Evolutionary conservation across 805 yeast species (phyloP).

Genomic region (Candida succiphila): DNA sequence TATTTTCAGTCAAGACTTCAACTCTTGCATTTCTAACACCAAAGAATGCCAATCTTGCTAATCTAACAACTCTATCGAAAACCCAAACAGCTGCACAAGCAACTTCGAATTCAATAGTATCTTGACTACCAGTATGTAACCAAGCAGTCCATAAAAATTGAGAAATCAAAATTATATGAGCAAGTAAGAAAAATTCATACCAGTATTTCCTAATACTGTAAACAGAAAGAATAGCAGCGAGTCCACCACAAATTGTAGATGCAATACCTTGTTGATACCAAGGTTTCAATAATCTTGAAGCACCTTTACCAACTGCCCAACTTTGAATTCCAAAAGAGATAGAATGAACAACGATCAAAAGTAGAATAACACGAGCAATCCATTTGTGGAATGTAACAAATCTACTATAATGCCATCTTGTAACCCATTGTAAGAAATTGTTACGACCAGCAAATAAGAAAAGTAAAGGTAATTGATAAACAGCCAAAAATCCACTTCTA

Average conservation of each 20-base stretch:
- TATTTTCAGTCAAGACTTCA: constrained; percentile 30
- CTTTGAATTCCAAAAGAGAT: constrained; percentile 19
- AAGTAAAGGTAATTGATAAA: constrained; percentile 39
- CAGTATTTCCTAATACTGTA: constrained; percentile 38
- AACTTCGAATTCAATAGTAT: constrained; percentile 23
- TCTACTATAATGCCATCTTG: constrained; percentile 47
- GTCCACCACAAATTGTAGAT: constrained; percentile 28
- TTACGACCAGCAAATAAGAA: constrained; percentile 55
- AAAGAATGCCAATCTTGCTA: constrained; percentile 24
- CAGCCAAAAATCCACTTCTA: constrained; percentile 41
- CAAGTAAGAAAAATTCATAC: constrained; percentile 51
- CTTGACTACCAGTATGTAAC: constrained; percentile 37
- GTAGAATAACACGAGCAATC: constrained; percentile 33
- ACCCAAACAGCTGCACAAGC: constrained; percentile 40
- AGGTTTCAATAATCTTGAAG: constrained; percentile 15
- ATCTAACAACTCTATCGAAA: constrained; percentile 41
- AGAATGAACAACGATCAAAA: constrained; percentile 36
- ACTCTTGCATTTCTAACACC: constrained; percentile 30
- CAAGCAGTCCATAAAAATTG: constrained; percentile 46
- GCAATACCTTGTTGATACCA: constrained; percentile 23
- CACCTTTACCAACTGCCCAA: constrained; percentile 10
- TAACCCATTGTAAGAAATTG: constrained; percentile 47
- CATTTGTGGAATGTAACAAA: constrained; percentile 53
- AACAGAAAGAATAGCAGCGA: constrained; percentile 35
- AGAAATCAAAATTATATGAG: constrained; percentile 50